Base-by-base conservation (phyloP, 2,329 filamentous ascomycete species). In the Pseudogymnoascus sp. region DNA sequence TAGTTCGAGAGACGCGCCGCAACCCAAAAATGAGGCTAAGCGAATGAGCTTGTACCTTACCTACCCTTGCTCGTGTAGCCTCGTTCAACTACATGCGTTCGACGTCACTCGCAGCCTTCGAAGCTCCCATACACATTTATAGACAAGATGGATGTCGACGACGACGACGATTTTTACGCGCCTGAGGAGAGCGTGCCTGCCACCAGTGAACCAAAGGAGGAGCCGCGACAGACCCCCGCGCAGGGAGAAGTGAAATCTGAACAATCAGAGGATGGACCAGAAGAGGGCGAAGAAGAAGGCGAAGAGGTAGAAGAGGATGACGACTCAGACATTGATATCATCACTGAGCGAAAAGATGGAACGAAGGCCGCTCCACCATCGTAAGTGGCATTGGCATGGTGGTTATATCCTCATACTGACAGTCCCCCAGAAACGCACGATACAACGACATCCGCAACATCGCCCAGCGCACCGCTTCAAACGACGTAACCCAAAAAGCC, bases 401-500 rank as follows among this genome's bases (percentile, higher is more conserved):
- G 19, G 19, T 47, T 37, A 61, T 10, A 7, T 61, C 61, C 62
- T 70, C 60, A 72, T 40, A 44, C n/a, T 64, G 31, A 63, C 24
- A 21, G 35, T 33, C n/a, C 29, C 26, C n/a, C 66, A 86, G 84
- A 62, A 82, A 85, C 76, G 77, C 84, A 21, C 81, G 82, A 68
- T 87, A 87, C 67, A 86, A 83, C 72, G 85, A 87, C 63, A 87
- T 87, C 63, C 78, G 83, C 65, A 86, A 87, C 66, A 87, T 87
- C 61, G 84, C 84, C 1, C 84, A 86, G 72, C 76, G 84, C 62
- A 81, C 83, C 10, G 77, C 81, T 1, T 78, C 82, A 2, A 83
- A 77, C 67, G 83, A 85, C 60, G 74, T 76, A 21, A 69, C 78
- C 2, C 72, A 76, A 21, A 83, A 83, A 69, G 72, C 78, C 14